A percentile compares a stretch with the other conserved stretches of the same genome.
These are phyloP conservation scores for Angomonas deanei DNA, from an alignment of 208 protist genomes.

Conservation along the genomic window DNA sequence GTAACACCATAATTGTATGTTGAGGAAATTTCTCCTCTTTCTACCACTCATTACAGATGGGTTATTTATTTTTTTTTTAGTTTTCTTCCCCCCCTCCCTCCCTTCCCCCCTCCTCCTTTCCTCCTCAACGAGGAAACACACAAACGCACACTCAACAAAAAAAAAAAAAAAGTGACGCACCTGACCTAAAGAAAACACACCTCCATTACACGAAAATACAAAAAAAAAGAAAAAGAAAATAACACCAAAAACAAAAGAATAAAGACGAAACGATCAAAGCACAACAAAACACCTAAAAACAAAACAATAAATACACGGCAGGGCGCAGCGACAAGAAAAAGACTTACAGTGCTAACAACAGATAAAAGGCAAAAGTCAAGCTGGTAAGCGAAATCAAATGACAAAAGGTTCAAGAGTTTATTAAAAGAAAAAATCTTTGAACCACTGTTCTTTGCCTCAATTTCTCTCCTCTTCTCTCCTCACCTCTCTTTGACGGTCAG, in stretches of 20 bases:
- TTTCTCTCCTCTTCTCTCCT: slow-evolving; percentile 8
- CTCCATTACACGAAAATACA: background rate
- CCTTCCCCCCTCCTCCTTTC: slow-evolving; percentile 5
- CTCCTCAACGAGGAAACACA: background rate
- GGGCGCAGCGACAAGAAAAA: background rate
- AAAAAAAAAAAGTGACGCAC: background rate
- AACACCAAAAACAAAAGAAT: slow-evolving; percentile 10
- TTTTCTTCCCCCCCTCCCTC: background rate
- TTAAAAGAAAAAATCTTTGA: background rate
- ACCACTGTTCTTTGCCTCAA: slow-evolving; percentile 4
- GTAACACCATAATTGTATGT: slow-evolving; percentile 86
- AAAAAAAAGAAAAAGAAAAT: slow-evolving; percentile 31
- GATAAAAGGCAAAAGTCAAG: background rate
- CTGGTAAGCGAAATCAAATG: too few species aligned
- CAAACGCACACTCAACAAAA: slow-evolving; percentile 10
- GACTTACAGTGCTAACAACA: background rate
- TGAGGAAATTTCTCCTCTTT: slow-evolving; percentile 7
- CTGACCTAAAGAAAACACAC: slow-evolving; percentile 9
- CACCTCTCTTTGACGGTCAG: too few species aligned
- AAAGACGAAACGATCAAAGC: slow-evolving; percentile 6
- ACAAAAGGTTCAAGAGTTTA: too few species aligned
- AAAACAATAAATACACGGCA: background rate
- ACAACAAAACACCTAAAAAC: background rate
- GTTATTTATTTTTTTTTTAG: slow-evolving; percentile 3
- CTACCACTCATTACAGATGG: slow-evolving; percentile 4